A percentile compares a stretch with the other conserved stretches of the same genome.
Evolutionary conservation across 2,329 filamentous ascomycete genomes (phyloP).

Genomic region (Mariannaea sp.): DNA sequence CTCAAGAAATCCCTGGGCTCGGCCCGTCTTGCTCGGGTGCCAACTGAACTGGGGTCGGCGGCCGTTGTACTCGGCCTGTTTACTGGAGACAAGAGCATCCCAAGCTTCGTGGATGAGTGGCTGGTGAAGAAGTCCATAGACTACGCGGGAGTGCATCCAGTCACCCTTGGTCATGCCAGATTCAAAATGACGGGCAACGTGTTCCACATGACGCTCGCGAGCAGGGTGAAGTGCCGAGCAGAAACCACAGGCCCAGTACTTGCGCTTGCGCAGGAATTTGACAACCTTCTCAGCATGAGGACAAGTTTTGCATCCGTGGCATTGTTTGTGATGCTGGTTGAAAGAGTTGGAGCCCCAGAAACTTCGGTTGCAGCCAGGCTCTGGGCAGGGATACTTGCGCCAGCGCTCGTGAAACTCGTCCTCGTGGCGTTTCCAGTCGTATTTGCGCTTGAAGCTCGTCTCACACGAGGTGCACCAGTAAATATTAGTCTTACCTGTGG

Average conservation of each 20-base stretch:
- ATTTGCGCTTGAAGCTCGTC: constrained; percentile 69
- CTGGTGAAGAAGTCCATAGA: constrained; percentile 70
- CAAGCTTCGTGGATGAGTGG: constrained; percentile 65
- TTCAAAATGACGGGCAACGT: constrained; percentile 71
- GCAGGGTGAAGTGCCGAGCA: constrained; percentile 66
- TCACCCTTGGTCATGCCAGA: constrained; percentile 64
- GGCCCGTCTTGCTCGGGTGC: constrained; percentile 60
- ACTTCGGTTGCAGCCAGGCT: constrained; percentile 66
- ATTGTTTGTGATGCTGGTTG: constrained; percentile 69
- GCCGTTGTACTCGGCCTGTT: constrained; percentile 59
- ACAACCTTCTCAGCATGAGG: constrained; percentile 68
- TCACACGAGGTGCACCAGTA: constrained; percentile 65
- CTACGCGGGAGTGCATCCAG: constrained; percentile 72
- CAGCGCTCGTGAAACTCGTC: constrained; percentile 72
- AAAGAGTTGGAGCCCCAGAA: constrained; percentile 72
- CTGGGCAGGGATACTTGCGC: constrained; percentile 69
- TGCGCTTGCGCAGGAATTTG: constrained; percentile 65
- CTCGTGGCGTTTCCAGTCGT: constrained; percentile 72
- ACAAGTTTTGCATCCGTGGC: constrained; percentile 67
- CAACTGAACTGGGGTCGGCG: constrained; percentile 66
- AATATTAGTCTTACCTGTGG: constrained; percentile 49
- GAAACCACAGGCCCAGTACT: constrained; percentile 72
- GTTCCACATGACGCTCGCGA: constrained; percentile 69
- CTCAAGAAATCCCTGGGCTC: constrained; percentile 63
- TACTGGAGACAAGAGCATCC: constrained; percentile 58